Evolutionary conservation across 371 early-diverging fungal species (phyloP).

Genomic region (Lichtheimia hyalospora): DNA sequence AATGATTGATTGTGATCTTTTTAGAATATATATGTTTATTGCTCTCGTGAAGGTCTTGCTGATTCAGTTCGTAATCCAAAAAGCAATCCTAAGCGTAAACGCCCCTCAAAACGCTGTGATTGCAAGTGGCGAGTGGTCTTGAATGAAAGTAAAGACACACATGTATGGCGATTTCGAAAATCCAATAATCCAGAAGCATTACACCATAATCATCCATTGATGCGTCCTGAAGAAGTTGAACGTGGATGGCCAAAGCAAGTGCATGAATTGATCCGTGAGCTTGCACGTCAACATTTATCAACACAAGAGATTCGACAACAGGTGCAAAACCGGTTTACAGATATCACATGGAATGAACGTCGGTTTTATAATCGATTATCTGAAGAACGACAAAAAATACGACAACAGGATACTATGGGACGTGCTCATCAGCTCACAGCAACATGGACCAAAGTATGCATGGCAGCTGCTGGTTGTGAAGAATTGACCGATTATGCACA

Average conservation of each 20-base stretch:
- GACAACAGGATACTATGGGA: conserved; percentile 50
- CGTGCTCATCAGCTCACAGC: conserved; percentile 48
- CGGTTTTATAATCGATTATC: conserved; percentile 64
- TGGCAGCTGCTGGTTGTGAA: conserved; percentile 44
- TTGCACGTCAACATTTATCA: conserved; percentile 52
- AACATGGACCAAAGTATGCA: conserved; percentile 35
- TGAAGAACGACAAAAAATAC: conserved; percentile 62
- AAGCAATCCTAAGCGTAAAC: conserved; percentile 55
- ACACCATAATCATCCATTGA: conserved; percentile 58
- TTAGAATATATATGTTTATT: conserved; percentile 65
- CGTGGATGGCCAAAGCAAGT: conserved; percentile 62
- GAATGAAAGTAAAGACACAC: conserved; percentile 47
- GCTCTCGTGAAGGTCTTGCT: conserved; percentile 65
- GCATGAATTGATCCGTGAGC: conserved; percentile 53
- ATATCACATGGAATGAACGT: conserved; percentile 63
- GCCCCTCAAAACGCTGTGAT: conserved; percentile 61
- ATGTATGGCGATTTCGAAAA: conserved; percentile 59
- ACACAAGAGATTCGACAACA: conserved; percentile 59
- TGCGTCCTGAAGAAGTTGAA: conserved; percentile 63
- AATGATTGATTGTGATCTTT: neutral
- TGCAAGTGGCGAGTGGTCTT: conserved; percentile 67
- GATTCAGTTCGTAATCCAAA: conserved; percentile 61
- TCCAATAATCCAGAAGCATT: conserved; percentile 60
- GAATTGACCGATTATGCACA: conserved; percentile 51
- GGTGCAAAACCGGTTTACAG: conserved; percentile 53